These are phyloP conservation scores for Colletotrichum shisoi DNA, from an alignment of 2,329 filamentous ascomycete species.

Conservation along the genomic window DNA sequence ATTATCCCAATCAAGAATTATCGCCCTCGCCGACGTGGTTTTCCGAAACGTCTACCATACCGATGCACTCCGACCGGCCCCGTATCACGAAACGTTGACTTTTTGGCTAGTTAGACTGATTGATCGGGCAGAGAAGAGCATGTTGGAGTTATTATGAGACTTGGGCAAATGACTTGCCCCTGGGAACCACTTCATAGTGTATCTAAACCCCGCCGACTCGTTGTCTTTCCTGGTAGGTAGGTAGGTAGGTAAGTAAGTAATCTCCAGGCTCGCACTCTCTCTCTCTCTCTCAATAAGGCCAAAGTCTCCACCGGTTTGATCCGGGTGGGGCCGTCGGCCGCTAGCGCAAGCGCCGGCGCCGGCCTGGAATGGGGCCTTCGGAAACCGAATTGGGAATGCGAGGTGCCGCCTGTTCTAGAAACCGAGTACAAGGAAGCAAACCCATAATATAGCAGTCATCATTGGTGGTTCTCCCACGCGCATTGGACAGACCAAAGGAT, in stretches of 20 bases:
- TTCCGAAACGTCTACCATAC: conserved; percentile 16
- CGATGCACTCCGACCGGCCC: conserved; percentile 1
- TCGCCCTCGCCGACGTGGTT: not conserved
- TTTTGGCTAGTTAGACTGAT: not conserved
- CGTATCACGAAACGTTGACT: conserved; percentile 20
- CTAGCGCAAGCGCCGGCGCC: not conserved
- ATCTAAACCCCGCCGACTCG: not conserved
- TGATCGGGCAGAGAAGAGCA: conserved; percentile 1
- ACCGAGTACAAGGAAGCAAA: too few species aligned
- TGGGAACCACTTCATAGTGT: not conserved
- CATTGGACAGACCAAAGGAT: not conserved
- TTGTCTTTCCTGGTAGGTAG: not conserved
- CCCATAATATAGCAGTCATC: too few species aligned
- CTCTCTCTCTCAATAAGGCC: not conserved
- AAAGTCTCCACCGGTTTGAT: too few species aligned
- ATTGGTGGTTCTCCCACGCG: not conserved
- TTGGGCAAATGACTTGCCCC: not conserved
- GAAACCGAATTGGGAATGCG: conserved; percentile 31
- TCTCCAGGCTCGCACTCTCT: not conserved
- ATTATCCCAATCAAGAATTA: not conserved
- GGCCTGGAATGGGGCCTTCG: conserved; percentile 10
- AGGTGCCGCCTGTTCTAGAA: not conserved
- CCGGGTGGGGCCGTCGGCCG: not conserved
- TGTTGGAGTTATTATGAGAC: not conserved
- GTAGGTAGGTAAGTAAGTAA: too few species aligned